A percentile compares a stretch with the other conserved stretches of the same genome.
These are phyloP conservation scores for Astrothelium subdiscretum DNA, from an alignment of 495 filamentous ascomycete species.

Conservation along the genomic window DNA sequence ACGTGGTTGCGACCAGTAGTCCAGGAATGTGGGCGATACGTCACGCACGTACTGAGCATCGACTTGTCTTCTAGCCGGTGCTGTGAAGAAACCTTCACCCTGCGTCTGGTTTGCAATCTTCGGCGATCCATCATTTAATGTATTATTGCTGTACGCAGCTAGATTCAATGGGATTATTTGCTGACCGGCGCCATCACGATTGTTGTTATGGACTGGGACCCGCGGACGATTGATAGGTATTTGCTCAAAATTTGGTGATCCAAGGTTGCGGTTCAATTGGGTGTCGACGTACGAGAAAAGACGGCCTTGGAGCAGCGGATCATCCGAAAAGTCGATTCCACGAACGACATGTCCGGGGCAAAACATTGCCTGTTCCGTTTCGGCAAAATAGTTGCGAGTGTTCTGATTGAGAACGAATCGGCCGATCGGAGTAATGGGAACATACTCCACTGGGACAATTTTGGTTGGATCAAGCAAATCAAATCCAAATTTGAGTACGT, in stretches of 20 bases:
- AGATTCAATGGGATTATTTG: slow-evolving; percentile 42
- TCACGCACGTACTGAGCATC: neutral
- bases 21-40: neutral
- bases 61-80: neutral
- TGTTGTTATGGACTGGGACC: slow-evolving; percentile 59
- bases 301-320: slow-evolving; percentile 62
- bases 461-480: slow-evolving; percentile 69
- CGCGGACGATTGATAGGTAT: slow-evolving; percentile 61
- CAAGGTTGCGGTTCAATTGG: slow-evolving; percentile 53
- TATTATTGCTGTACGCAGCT: slow-evolving; percentile 16
- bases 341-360: slow-evolving; percentile 39
- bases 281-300: slow-evolving; percentile 69
- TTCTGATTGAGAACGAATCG: slow-evolving; percentile 60
- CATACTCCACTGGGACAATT: slow-evolving; percentile 61
- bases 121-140: slow-evolving; percentile 4
- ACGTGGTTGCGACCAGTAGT: slow-evolving; percentile 5
- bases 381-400: slow-evolving; percentile 66
- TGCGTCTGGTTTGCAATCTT: neutral
- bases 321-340: slow-evolving; percentile 62
- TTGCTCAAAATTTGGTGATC: slow-evolving; percentile 66
- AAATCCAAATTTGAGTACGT: slow-evolving; percentile 48
- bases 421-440: slow-evolving; percentile 53
- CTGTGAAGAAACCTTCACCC: neutral
- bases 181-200: slow-evolving; percentile 42
- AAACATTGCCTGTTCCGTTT: slow-evolving; percentile 53